Percentiles rank a stretch among this genome's conserved stretches.
Conservation (phyloP, 306 rosid species). For the Dicorynia guianensis region DNA sequence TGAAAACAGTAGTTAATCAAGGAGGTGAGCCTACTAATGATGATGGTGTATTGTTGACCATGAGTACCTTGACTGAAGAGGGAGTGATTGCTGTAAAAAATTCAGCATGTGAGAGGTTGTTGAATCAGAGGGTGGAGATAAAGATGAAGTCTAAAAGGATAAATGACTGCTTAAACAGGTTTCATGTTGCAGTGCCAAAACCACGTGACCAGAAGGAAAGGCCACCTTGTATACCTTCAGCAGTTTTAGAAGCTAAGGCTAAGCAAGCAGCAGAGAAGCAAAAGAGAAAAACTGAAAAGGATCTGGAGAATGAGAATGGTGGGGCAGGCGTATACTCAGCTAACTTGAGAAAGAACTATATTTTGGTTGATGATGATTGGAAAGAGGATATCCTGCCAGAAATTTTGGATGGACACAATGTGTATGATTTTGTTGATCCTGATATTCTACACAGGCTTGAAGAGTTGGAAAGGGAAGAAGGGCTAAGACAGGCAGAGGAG, state of each 20-base stretch:
- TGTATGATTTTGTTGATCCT: slow-evolving; percentile 82
- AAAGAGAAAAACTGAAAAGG: slow-evolving; percentile 73
- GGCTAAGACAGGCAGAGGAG: slow-evolving; percentile 59
- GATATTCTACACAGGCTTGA: slow-evolving; percentile 78
- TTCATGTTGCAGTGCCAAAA: slow-evolving; percentile 84
- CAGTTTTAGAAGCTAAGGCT: slow-evolving; percentile 74
- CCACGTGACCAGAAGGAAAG: slow-evolving; percentile 86
- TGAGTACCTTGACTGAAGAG: slow-evolving; percentile 88
- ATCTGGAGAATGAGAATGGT: slow-evolving; percentile 87
- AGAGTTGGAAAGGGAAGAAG: slow-evolving; percentile 88
- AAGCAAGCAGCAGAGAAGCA: slow-evolving; percentile 67
- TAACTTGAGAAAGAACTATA: slow-evolving; percentile 75
- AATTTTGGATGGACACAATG: slow-evolving; percentile 91
- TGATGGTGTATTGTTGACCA: slow-evolving; percentile 69
- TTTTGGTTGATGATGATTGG: slow-evolving; percentile 85
- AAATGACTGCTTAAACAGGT: slow-evolving; percentile 77
- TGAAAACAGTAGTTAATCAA: slow-evolving; percentile 78
- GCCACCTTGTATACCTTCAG: slow-evolving; percentile 75
- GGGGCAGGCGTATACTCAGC: slow-evolving; percentile 93
- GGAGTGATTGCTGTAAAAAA: slow-evolving; percentile 87
- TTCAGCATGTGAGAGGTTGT: slow-evolving; percentile 81
- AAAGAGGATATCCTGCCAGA: slow-evolving; percentile 86
- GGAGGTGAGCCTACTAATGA: slow-evolving; percentile 76
- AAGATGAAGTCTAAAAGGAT: slow-evolving; percentile 88
- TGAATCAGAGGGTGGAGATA: slow-evolving; percentile 81